Percentiles rank a stretch among this genome's conserved stretches.
Evolutionary conservation across 805 yeast species (phyloP).

Genomic region (Suhomyces kilbournensis): DNA sequence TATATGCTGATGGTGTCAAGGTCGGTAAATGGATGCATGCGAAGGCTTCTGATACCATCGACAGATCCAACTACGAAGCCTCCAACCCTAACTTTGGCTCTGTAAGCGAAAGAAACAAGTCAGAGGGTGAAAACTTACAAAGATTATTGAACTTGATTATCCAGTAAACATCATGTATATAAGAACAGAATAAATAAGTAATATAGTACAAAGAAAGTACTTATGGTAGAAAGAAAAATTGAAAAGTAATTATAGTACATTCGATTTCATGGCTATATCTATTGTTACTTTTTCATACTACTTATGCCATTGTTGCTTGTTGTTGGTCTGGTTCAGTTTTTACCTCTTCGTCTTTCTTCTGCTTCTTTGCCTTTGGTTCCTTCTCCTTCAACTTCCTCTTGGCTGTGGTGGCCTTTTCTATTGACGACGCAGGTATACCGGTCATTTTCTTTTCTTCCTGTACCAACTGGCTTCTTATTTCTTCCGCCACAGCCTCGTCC

Average conservation of each 20-base stretch:
- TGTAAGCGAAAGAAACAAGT: conserved; percentile 34
- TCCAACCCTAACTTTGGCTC: conserved; percentile 31
- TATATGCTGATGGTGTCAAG: conserved; percentile 40
- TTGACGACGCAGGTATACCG: conserved; percentile 24
- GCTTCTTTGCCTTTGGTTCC: conserved; percentile 14
- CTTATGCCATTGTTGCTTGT: no score
- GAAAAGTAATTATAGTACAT: no score
- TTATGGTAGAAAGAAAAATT: no score
- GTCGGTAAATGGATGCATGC: conserved; percentile 40
- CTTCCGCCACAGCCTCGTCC: conserved; percentile 66
- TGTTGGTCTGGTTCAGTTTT: background rate
- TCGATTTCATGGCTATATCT: no score
- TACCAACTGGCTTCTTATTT: conserved; percentile 53
- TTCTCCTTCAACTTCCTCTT: conserved; percentile 35
- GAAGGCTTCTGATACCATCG: conserved; percentile 18
- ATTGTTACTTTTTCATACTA: no score
- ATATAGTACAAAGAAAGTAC: no score
- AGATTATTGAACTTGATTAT: conserved; percentile 25
- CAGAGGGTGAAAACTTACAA: conserved; percentile 23
- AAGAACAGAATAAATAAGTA: background rate
- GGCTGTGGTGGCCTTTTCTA: conserved; percentile 12
- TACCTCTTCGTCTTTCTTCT: conserved; percentile 8
- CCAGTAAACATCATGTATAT: conserved; percentile 7
- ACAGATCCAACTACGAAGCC: conserved; percentile 25
- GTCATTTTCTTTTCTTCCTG: conserved; percentile 50